phyloP scores from a whole-genome alignment of 331 rosid genomes.

The Rosa hybrid region DNA sequence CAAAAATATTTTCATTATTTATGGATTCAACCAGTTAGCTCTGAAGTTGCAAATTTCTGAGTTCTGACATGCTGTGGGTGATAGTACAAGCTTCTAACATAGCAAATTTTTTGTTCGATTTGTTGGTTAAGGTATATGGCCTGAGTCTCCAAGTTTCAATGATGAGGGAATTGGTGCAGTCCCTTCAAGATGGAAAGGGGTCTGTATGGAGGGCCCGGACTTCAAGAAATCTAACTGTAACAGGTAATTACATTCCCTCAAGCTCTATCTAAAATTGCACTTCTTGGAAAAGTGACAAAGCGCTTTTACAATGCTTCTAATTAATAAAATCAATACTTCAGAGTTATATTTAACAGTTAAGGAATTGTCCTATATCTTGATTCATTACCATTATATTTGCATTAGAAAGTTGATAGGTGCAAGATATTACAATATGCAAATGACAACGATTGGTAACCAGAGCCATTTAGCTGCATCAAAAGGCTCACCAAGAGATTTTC shows the following conservation, averaged over 20 bases:
- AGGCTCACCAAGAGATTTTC: constrained; percentile 75
- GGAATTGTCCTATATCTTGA: not conserved
- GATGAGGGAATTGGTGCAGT: constrained; percentile 71
- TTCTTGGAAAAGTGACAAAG: not conserved
- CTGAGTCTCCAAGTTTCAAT: constrained; percentile 82
- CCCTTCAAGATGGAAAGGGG: constrained; percentile 88
- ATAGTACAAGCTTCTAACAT: not conserved
- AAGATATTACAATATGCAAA: constrained; percentile 58
- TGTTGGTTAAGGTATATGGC: constrained; percentile 74
- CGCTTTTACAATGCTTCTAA: not conserved
- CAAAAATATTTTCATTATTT: not conserved
- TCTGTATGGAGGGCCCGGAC: constrained; percentile 80
- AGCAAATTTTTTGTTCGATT: not conserved
- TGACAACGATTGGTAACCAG: constrained; percentile 28
- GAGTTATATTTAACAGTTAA: not conserved
- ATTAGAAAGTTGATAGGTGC: constrained; percentile 91
- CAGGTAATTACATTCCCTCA: constrained; percentile 48
- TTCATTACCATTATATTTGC: not conserved
- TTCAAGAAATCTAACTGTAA: constrained; percentile 82
- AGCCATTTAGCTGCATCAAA: constrained; percentile 31
- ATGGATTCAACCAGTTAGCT: not conserved
- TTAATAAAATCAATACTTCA: not conserved
- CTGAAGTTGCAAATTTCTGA: not conserved
- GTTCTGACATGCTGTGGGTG: not conserved
- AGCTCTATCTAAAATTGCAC: not conserved